Evolutionary conservation across 495 filamentous ascomycete species (phyloP).

Genomic region (Chaetomium tenue): DNA sequence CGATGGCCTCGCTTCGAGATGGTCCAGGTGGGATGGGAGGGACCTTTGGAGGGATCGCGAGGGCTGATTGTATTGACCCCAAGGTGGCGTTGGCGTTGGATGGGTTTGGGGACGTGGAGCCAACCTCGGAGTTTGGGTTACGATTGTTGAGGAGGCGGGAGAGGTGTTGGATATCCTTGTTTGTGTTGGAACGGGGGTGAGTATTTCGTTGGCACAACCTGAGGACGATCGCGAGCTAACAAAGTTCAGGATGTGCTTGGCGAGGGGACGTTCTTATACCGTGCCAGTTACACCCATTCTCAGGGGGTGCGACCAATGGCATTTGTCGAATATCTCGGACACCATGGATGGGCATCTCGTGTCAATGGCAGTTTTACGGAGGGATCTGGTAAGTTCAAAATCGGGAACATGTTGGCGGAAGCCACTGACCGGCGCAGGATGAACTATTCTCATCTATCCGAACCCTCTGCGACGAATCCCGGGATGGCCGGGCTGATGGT

Average conservation of each 20-base stretch:
- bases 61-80: conserved; percentile 64
- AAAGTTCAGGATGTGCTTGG: conserved; percentile 59
- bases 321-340: conserved; percentile 60
- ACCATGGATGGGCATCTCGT: conserved; percentile 65
- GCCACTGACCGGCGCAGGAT: conserved; percentile 45
- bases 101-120: conserved; percentile 62
- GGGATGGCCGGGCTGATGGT: conserved; percentile 47
- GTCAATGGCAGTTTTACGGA: conserved; percentile 64
- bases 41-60: conserved; percentile 46
- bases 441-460: conserved; percentile 59
- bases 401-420: neutral
- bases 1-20: conserved; percentile 51
- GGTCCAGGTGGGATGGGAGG: conserved; percentile 31
- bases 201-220: neutral
- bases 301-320: conserved; percentile 66
- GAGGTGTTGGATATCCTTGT: conserved; percentile 67
- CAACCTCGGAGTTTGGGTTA: conserved; percentile 56
- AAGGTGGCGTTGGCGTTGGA: conserved; percentile 64
- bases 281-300: conserved; percentile 63
- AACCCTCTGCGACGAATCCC: conserved; percentile 58
- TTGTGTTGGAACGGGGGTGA: conserved; percentile 62
- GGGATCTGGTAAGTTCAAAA: conserved; percentile 60
- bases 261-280: conserved; percentile 65
- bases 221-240: neutral
- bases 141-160: conserved; percentile 63